Conservation (phyloP, 2,329 filamentous ascomycete genomes). For the Laburnicola sp. region DNA sequence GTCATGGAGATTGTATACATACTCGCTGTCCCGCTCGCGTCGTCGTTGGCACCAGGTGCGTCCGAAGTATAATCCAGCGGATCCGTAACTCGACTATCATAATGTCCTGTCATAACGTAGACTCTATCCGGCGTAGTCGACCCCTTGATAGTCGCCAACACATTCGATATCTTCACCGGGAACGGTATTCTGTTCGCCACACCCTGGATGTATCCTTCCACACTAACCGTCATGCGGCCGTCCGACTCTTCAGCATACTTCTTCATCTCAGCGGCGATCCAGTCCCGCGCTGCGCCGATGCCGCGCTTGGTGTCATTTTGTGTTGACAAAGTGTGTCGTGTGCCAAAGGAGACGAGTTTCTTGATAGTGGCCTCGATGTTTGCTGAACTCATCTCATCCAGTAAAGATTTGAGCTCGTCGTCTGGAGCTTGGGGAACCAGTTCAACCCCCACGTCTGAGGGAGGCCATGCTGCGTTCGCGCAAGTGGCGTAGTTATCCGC, state of each 20-base stretch:
- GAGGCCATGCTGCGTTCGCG: conserved; percentile 48
- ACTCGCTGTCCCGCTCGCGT: conserved; percentile 59
- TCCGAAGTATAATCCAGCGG: conserved; percentile 56
- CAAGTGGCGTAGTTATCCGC: conserved; percentile 38
- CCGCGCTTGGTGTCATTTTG: conserved; percentile 57
- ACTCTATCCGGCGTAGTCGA: conserved; percentile 52
- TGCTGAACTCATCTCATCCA: conserved; percentile 46
- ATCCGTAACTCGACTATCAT: conserved; percentile 58
- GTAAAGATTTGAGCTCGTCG: conserved; percentile 45
- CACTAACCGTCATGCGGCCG: conserved; percentile 56
- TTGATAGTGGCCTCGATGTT: conserved; percentile 56
- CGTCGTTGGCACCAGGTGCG: conserved; percentile 62
- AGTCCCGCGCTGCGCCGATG: conserved; percentile 61
- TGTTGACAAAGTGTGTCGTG: conserved; percentile 59
- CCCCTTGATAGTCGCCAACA: conserved; percentile 54
- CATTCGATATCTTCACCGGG: conserved; percentile 58
- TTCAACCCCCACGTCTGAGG: conserved; percentile 42
- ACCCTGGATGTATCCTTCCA: conserved; percentile 57
- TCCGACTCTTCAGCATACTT: conserved; percentile 53
- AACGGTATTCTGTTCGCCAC: conserved; percentile 54
- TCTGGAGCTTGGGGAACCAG: conserved; percentile 49
- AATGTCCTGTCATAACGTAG: conserved; percentile 59
- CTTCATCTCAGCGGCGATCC: conserved; percentile 57
- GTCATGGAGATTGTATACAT: conserved; percentile 7
- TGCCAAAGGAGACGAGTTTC: conserved; percentile 61